A percentile compares a stretch with the other conserved stretches of the same genome.
phyloP scores from a whole-genome alignment of 2,329 filamentous ascomycete species.

The Calonectria hongkongensis region DNA sequence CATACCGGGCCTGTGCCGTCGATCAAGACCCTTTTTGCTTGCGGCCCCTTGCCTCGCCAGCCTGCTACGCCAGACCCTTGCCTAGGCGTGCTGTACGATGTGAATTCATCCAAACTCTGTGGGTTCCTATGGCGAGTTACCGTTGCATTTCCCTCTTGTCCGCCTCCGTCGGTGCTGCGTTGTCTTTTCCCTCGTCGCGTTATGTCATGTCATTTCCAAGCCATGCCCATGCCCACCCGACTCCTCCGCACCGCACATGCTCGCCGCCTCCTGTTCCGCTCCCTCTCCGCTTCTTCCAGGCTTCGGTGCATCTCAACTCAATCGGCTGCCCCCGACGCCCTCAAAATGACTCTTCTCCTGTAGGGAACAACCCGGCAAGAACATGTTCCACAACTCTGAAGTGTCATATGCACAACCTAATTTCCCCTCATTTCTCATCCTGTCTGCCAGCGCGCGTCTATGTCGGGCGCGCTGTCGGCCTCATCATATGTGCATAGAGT shows the following conservation, averaged over 20 bases:
- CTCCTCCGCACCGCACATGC: slow-evolving; percentile 15
- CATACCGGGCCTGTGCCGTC: slow-evolving; percentile 30
- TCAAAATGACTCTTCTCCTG: slow-evolving; percentile 15
- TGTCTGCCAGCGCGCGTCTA: slow-evolving; percentile 18
- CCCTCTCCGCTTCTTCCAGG: slow-evolving; percentile 3
- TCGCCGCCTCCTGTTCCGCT: slow-evolving; percentile 6
- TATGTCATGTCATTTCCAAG: slow-evolving; percentile 28
- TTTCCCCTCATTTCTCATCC: slow-evolving; percentile 23
- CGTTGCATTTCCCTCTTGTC: slow-evolving; percentile 13
- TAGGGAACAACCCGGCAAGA: slow-evolving; percentile 37
- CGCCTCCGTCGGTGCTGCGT: slow-evolving; percentile 25
- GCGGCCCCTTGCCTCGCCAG: slow-evolving; percentile 17
- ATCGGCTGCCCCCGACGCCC: slow-evolving; percentile 26
- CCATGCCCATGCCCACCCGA: slow-evolving; percentile 20
- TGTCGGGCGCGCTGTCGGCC: slow-evolving; percentile 25
- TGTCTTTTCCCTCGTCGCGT: slow-evolving; percentile 25
- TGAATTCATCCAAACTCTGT: slow-evolving; percentile 31
- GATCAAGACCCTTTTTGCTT: slow-evolving; percentile 21
- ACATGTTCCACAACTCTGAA: slow-evolving; percentile 35
- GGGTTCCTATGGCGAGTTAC: slow-evolving; percentile 3
- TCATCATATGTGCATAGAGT: slow-evolving; percentile 28
- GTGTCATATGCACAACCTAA: slow-evolving; percentile 33
- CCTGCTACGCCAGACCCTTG: slow-evolving; percentile 20
- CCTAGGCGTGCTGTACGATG: slow-evolving; percentile 22
- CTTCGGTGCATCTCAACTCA: slow-evolving; percentile 13